Conservation (phyloP, 2,329 filamentous ascomycete genomes). For the Epichloe uncinata region DNA sequence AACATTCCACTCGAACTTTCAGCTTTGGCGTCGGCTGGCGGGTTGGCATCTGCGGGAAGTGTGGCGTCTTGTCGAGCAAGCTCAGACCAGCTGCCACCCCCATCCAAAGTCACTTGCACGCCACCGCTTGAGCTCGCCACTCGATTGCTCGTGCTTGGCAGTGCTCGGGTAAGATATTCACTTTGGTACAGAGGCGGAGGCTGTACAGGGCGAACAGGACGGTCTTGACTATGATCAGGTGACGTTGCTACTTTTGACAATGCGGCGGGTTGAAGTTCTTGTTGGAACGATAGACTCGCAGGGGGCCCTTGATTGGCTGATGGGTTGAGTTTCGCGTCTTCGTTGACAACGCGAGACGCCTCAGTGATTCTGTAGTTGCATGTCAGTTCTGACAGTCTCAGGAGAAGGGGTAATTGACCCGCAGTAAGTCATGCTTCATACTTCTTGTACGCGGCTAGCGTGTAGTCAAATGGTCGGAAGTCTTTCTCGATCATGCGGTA, state of each 20-base stretch:
- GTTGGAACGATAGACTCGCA: slow-evolving; percentile 1
- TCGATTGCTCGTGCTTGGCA: slow-evolving; percentile 48
- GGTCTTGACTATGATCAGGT: slow-evolving; percentile 14
- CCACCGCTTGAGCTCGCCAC: slow-evolving; percentile 70
- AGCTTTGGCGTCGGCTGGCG: slow-evolving; percentile 36
- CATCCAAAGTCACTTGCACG: slow-evolving; percentile 82
- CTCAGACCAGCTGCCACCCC: slow-evolving; percentile 81
- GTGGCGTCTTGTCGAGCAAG: slow-evolving; percentile 74
- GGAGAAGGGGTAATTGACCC: neutral
- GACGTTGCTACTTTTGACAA: slow-evolving; percentile 4
- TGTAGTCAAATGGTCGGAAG: slow-evolving; percentile 94
- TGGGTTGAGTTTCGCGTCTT: slow-evolving; percentile 6
- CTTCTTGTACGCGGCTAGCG: slow-evolving; percentile 63
- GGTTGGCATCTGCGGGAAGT: slow-evolving; percentile 52
- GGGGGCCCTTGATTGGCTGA: slow-evolving; percentile 16
- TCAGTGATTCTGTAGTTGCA: slow-evolving; percentile 24
- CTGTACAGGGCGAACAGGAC: slow-evolving; percentile 18
- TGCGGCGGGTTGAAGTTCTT: slow-evolving; percentile 6
- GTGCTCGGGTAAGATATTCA: slow-evolving; percentile 30
- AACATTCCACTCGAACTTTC: slow-evolving; percentile 68
- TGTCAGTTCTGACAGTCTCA: slow-evolving; percentile 9
- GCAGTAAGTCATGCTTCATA: slow-evolving; percentile 25
- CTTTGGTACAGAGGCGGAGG: slow-evolving; percentile 34
- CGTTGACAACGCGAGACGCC: slow-evolving; percentile 9
- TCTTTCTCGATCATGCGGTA: slow-evolving; percentile 89